A percentile compares a stretch with the other conserved stretches of the same genome.
Conservation (phyloP, 192 early-diverging fungal species). For the Backusella parvicylindrica region DNA sequence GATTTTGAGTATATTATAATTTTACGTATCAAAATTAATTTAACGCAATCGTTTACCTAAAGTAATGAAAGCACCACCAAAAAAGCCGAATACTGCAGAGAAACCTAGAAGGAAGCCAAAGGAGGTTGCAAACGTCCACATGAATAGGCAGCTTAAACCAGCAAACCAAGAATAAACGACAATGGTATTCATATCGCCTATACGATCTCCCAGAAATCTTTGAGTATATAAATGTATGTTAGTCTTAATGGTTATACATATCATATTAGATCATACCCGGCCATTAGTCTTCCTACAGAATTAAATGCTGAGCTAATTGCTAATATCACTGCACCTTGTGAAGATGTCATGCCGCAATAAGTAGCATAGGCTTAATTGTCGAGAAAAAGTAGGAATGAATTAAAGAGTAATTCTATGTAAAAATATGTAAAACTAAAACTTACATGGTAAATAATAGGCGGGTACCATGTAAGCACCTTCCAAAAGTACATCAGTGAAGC, state of each 20-base stretch:
- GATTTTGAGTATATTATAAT: background rate
- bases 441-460: slow-evolving; percentile 28
- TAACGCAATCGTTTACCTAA: background rate
- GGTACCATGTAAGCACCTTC: slow-evolving; percentile 29
- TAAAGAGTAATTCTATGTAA: background rate
- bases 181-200: slow-evolving; percentile 32
- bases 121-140: slow-evolving; percentile 34
- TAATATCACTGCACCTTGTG: slow-evolving; percentile 25
- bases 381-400: background rate
- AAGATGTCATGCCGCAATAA: slow-evolving; percentile 6
- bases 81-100: slow-evolving; percentile 17
- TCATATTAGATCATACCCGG: slow-evolving; percentile 13
- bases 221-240: background rate
- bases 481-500: slow-evolving; percentile 19
- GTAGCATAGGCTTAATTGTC: slow-evolving; percentile 14
- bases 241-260: background rate
- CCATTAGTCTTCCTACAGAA: slow-evolving; percentile 21
- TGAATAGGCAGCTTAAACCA: slow-evolving; percentile 12
- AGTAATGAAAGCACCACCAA: slow-evolving; percentile 21
- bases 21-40: background rate
- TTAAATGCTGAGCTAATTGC: slow-evolving; percentile 21
- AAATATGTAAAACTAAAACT: background rate
- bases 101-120: slow-evolving; percentile 22
- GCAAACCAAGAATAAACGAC: slow-evolving; percentile 23
- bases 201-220: slow-evolving; percentile 17